Evolutionary conservation across 345 rosid species (phyloP), one percentile per base, ranked within the genome.

Genomic region (Euclidium syriacum): DNA sequence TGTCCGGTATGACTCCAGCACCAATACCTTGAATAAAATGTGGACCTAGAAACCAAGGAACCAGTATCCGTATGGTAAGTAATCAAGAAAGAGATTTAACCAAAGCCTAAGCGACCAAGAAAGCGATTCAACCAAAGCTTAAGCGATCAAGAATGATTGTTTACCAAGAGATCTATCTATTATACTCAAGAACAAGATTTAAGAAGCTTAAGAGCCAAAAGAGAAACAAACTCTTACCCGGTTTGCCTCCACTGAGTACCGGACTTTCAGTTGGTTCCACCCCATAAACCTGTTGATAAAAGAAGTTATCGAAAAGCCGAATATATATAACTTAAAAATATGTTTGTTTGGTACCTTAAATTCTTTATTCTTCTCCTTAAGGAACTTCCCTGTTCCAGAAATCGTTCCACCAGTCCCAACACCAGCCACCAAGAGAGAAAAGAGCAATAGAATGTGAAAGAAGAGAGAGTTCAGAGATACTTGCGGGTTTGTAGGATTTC

Each of bases 361-460:
- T 58, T 72, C 62, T 52, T 71, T 65, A 23, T 72, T 77, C 55
- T 68, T 80, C 58, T 80, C 81, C 52, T 77, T 80, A 15, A 72
- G 79, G 50, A 71, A 77, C 10, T 58, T 77, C 20, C 91, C 91
- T 22, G 74, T 58, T 10, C 88, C 91, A 2, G 80, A 72, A 40
- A 80, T 50, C 0, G 87, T 84, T 24, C 95, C 95, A 25, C 87
- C 87, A 25, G 87, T 86, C 11, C 95, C 90, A 52, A 82, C 70
- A 40, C 83, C 88, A 0, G 82, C 52, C 0, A 87, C 77, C 52
- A 84, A 56, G 10, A 22, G 26, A 27, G 34, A n/a, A 49, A 7
- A 6, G 24, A 14, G n/a, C 35, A 20, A 9, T 14, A 15, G 3
- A 53, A 15, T 33, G 41, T 34, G 14, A 26, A 22, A 34, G 29